Base-by-base conservation (phyloP, 2,329 filamentous ascomycete species). In the Calonectria leucothoes region DNA sequence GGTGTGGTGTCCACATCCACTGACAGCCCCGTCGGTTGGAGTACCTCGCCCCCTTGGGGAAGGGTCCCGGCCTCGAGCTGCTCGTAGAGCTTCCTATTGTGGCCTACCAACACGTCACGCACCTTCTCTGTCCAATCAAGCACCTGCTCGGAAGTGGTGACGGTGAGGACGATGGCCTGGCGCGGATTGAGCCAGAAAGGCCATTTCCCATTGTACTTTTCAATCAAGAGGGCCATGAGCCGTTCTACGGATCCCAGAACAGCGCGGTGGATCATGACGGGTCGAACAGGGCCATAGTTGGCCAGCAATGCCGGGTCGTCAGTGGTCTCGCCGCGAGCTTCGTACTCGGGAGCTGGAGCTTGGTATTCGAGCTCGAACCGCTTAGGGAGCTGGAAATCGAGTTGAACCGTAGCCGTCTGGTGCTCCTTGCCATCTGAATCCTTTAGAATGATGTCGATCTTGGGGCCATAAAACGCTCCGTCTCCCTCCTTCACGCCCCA, bases 391-490 rank as follows among this genome's bases (percentile, higher is more conserved):
- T 98, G 95, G 82, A 98, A 97, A 82, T 98, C 95, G 33, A 98
- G 90, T 86, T 98, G 95, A 65, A 98, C 93, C 0, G 95, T 97
- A 4, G 95, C 95, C 3, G 95, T 94, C 82, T 98, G 95, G 81
- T 97, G 95, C 80, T 95, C 94, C 81, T 96, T 97, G 10, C 94
- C 94, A 80, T 94, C 91, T 1, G 93, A 93, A 81, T 97, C 95
- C 74, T 90, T 91, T 57, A 98, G 85, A 48, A 97, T 91, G 55
- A 98, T 94, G 81, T 98, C 95, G 76, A 98, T 98, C 85, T 98
- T 98, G 37, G 95, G 95, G 0, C 95, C 95, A 80, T 98, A 98
- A 81, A 98, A 98, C 5, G 95, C 95, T 17, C 95, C 95, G 73
- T 97, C 95, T 14, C 94, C 95, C 79, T 93, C 90, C 75, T 95